Evolutionary conservation across 23 red algal genomes (phyloP).

Genomic region (Rhodosorus marinus): DNA sequence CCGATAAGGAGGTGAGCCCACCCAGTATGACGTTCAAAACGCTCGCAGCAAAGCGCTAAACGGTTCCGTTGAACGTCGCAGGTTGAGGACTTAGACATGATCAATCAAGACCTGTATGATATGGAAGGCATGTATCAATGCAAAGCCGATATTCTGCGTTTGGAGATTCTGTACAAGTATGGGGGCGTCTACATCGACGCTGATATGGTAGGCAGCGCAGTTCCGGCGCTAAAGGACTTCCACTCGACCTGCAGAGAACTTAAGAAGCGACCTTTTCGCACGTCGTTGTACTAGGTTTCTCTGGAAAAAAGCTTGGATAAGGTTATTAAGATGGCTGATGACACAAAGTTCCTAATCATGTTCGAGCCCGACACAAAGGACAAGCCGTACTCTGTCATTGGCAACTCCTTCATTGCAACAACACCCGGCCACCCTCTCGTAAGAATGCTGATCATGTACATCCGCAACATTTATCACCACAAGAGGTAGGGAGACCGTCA

Average conservation of each 20-base stretch:
- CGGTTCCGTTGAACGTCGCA: no score
- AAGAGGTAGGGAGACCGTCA: no score
- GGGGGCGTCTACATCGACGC: constrained; percentile 55
- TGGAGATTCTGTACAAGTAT: constrained; percentile 38
- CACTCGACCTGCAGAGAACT: no score
- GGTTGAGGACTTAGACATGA: constrained; percentile 22
- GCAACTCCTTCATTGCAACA: constrained; percentile 41
- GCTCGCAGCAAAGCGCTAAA: no score
- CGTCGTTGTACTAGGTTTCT: no score
- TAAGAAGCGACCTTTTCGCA: no score
- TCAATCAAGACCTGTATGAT: constrained; percentile 27
- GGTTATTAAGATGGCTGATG: constrained; percentile 9
- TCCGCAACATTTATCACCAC: constrained; percentile 15
- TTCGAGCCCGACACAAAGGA: constrained; percentile 60
- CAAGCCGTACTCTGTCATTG: constrained; percentile 42
- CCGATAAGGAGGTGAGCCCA: no score
- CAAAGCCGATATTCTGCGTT: constrained; percentile 53
- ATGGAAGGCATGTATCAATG: constrained; percentile 28
- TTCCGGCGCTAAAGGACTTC: constrained; percentile 1
- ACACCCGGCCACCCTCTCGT: constrained; percentile 45
- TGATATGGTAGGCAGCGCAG: no score
- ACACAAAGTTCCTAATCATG: constrained; percentile 27
- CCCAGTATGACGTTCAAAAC: no score
- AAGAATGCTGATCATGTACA: constrained; percentile 43
- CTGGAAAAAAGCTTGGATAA: constrained; percentile 10